Conservation (phyloP, 306 rosid genomes). For the Purshia tridentata region DNA sequence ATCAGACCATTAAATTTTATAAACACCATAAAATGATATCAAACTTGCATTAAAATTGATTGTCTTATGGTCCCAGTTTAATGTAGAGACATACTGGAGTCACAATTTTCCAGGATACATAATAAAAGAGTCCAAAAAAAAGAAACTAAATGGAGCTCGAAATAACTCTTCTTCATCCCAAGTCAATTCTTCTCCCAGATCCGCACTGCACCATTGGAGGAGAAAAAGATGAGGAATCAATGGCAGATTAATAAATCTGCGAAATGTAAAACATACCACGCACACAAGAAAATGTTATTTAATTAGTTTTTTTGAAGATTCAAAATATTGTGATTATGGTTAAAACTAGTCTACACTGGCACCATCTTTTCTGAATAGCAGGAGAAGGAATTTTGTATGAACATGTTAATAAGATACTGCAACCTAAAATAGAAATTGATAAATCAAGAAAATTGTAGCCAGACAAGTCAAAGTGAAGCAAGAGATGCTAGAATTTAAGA, state of each 20-base stretch:
- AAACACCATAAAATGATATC: background rate
- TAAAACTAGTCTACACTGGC: too few relatives aligned
- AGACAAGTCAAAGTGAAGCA: background rate
- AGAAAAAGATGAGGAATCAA: background rate
- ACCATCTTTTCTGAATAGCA: too few relatives aligned
- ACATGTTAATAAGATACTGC: too few relatives aligned
- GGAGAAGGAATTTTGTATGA: too few relatives aligned
- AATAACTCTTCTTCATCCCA: constrained; percentile 4
- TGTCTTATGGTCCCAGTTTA: too few relatives aligned
- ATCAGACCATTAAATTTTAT: background rate
- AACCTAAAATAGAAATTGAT: background rate
- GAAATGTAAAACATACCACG: background rate
- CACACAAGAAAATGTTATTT: too few relatives aligned
- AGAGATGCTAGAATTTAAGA: background rate
- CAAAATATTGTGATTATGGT: too few relatives aligned
- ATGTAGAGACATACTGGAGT: background rate
- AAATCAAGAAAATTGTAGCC: background rate
- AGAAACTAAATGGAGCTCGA: background rate
- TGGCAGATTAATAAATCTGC: background rate
- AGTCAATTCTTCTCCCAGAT: background rate
- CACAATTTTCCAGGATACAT: background rate
- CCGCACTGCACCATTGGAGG: background rate
- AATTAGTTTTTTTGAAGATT: too few relatives aligned
- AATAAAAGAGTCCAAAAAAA: background rate
- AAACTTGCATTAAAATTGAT: background rate